phyloP scores from a whole-genome alignment of 2,329 filamentous ascomycete genomes.

The Phyllosticta citrichinensis region DNA sequence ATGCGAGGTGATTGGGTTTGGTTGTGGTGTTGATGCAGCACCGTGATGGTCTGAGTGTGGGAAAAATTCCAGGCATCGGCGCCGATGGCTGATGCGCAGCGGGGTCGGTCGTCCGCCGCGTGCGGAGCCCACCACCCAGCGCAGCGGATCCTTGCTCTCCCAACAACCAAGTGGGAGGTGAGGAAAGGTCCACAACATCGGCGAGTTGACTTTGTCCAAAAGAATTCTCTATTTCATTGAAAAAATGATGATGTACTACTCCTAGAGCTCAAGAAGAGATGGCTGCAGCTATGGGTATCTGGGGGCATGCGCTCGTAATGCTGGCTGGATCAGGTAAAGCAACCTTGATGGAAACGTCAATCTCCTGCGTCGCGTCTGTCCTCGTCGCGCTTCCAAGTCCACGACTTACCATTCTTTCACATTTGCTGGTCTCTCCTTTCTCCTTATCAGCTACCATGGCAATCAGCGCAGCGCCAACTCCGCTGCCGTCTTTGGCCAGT shows the following conservation, averaged over 20 bases:
- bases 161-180: not conserved
- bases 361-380: not conserved
- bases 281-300: not conserved
- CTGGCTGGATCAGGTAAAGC: not conserved
- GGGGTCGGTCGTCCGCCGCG: not conserved
- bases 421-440: not conserved
- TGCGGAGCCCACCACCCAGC: not conserved
- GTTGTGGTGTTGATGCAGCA: constrained; percentile 1
- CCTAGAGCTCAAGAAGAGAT: not conserved
- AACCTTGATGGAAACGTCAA: not conserved
- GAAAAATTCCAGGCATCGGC: constrained; percentile 8
- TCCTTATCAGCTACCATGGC: constrained; percentile 69
- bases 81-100: constrained; percentile 6
- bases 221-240: too few species aligned
- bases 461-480: constrained; percentile 90
- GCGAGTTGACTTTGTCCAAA: too few species aligned
- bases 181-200: not conserved
- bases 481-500: constrained; percentile 95
- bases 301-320: not conserved
- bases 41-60: not conserved
- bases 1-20: not conserved
- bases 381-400: not conserved
- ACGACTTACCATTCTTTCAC: not conserved
- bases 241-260: too few species aligned
- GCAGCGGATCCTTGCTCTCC: not conserved